phyloP scores from a whole-genome alignment of 1,284 basidiomycete genomes.

The Cerrena zonata region DNA sequence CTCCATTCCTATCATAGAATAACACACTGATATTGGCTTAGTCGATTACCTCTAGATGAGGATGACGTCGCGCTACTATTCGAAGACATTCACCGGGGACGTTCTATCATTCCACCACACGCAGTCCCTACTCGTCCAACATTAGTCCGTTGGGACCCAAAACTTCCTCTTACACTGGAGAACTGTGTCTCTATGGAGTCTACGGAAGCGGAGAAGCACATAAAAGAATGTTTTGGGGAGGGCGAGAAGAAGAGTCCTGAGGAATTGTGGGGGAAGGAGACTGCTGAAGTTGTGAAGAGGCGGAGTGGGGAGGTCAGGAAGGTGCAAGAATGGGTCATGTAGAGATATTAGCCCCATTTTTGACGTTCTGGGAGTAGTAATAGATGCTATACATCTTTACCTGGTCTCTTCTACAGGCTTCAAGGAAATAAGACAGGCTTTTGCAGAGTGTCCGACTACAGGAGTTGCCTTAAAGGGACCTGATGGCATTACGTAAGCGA shows the following conservation, averaged over 20 bases:
- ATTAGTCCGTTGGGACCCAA: conserved; percentile 76
- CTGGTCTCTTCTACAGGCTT: too few species aligned
- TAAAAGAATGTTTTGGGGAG: conserved; percentile 40
- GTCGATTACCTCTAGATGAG: conserved; percentile 71
- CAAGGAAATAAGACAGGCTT: too few species aligned
- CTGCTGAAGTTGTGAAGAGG: conserved; percentile 48
- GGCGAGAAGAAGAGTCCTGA: conserved; percentile 32
- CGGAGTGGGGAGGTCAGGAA: conserved; percentile 46
- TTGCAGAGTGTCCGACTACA: too few species aligned
- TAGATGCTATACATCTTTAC: too few species aligned
- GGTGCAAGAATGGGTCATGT: conserved; percentile 41
- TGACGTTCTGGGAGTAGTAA: too few species aligned
- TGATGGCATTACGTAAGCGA: background rate
- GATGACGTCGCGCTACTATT: conserved; percentile 80
- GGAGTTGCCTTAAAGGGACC: too few species aligned
- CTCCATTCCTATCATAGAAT: background rate
- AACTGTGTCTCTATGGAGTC: conserved; percentile 81
- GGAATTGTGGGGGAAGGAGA: conserved; percentile 64
- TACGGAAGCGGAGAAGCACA: conserved; percentile 67
- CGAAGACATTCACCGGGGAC: conserved; percentile 81
- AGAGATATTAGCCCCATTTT: too few species aligned
- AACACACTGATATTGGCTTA: conserved; percentile 22
- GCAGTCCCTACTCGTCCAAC: conserved; percentile 65
- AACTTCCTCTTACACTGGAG: conserved; percentile 54
- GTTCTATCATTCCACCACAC: conserved; percentile 73